These are phyloP conservation scores for Candida insectalens DNA, from an alignment of 805 yeast species.

Conservation along the genomic window DNA sequence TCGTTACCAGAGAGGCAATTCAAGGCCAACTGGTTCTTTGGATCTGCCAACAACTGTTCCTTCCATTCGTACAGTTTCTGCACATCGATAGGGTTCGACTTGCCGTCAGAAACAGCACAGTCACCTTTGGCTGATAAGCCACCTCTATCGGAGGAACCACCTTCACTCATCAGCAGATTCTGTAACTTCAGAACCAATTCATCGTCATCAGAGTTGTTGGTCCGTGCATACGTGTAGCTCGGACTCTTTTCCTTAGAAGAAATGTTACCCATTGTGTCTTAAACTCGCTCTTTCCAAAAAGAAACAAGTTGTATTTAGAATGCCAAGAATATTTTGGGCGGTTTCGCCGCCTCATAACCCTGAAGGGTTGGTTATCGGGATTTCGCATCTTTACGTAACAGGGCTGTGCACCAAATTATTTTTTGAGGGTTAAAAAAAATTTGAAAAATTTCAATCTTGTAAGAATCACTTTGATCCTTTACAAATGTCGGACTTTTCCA, in stretches of 20 bases:
- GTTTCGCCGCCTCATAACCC: too few relatives aligned
- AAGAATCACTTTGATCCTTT: background rate
- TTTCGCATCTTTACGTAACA: background rate
- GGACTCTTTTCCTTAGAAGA: slow-evolving; percentile 11
- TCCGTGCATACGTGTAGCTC: slow-evolving; percentile 11
- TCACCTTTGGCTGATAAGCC: background rate
- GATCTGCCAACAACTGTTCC: slow-evolving; percentile 30
- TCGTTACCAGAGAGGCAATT: slow-evolving; percentile 42
- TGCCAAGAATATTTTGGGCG: too few relatives aligned
- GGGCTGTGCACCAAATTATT: too few relatives aligned
- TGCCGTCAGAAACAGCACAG: slow-evolving; percentile 2
- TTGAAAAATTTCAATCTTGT: slow-evolving; percentile 2
- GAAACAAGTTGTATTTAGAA: background rate
- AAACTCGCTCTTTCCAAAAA: background rate
- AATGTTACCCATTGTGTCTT: slow-evolving; percentile 17
- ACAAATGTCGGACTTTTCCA: background rate
- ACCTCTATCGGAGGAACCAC: slow-evolving; percentile 5
- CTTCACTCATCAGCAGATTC: slow-evolving; percentile 10
- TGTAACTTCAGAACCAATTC: slow-evolving; percentile 24
- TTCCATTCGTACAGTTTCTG: slow-evolving; percentile 35
- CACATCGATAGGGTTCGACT: slow-evolving; percentile 23
- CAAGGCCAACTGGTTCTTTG: slow-evolving; percentile 43
- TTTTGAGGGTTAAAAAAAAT: too few relatives aligned
- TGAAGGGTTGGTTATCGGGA: too few relatives aligned
- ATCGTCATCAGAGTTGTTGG: slow-evolving; percentile 16